Percentiles rank a stretch among this genome's conserved stretches.
Conservation (phyloP, 495 filamentous ascomycete species). For the Penicillium flavigenum region DNA sequence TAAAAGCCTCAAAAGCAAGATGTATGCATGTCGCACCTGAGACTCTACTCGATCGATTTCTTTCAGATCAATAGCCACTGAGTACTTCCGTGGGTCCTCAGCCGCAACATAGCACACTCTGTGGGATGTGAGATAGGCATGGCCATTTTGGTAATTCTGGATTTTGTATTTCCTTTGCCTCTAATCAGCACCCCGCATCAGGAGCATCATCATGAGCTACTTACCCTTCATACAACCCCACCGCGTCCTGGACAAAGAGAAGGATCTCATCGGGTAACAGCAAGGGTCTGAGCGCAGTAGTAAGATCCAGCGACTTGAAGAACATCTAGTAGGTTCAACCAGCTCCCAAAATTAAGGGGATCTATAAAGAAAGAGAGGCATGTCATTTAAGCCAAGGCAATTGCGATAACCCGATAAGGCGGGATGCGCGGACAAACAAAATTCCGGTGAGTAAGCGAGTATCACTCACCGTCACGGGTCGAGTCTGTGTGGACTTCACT, state of each 20-base stretch:
- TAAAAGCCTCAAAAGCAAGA: background rate
- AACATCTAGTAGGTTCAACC: conserved; percentile 71
- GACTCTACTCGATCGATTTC: conserved; percentile 89
- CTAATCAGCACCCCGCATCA: conserved; percentile 8
- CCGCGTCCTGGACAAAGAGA: conserved; percentile 94
- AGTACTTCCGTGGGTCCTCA: conserved; percentile 79
- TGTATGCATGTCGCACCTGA: conserved; percentile 58
- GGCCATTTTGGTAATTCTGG: conserved; percentile 89
- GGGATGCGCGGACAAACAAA: conserved; percentile 16
- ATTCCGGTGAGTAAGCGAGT: conserved; percentile 24
- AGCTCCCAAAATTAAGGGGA: conserved; percentile 13
- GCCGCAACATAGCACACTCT: conserved; percentile 93
- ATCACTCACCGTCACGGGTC: conserved; percentile 3
- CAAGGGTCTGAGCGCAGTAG: conserved; percentile 87
- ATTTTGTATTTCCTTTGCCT: conserved; percentile 83
- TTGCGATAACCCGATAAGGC: conserved; percentile 25
- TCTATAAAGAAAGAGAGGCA: conserved; percentile 3
- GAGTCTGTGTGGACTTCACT: background rate
- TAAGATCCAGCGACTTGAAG: conserved; percentile 90
- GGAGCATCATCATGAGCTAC: conserved; percentile 28
- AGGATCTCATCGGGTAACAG: conserved; percentile 87
- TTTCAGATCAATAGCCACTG: conserved; percentile 82
- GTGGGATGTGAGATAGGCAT: conserved; percentile 94
- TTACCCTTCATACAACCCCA: conserved; percentile 97
- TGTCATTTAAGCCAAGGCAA: background rate